Evolutionary conservation across 2,329 filamentous ascomycete genomes (phyloP).

Genomic region (Neonectria hederae): DNA sequence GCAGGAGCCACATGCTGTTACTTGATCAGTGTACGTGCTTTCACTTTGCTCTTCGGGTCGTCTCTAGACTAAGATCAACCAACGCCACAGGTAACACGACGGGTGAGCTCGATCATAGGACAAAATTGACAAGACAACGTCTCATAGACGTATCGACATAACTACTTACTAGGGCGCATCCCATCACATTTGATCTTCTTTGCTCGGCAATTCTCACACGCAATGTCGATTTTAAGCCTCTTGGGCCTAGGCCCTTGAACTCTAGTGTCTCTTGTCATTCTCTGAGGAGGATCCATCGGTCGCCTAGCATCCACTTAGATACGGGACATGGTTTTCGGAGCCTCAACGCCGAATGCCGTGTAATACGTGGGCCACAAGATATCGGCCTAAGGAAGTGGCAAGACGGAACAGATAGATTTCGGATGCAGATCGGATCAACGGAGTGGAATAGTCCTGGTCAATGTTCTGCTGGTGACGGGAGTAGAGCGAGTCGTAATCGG

Average conservation of each 20-base stretch:
- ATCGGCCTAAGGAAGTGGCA: not conserved
- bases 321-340: not conserved
- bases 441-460: not conserved
- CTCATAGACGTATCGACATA: not conserved
- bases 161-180: slow-evolving; percentile 46
- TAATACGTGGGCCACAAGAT: not conserved
- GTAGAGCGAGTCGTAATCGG: slow-evolving; percentile 3
- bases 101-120: not conserved
- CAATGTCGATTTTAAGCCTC: slow-evolving; percentile 55
- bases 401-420: not conserved
- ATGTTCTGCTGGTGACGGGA: not conserved
- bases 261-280: not conserved
- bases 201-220: slow-evolving; percentile 53
- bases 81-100: not conserved
- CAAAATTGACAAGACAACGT: not conserved
- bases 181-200: slow-evolving; percentile 57
- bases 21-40: not conserved
- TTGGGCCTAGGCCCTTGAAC: slow-evolving; percentile 40
- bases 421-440: not conserved
- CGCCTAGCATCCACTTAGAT: not conserved
- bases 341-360: not conserved
- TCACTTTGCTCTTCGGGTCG: not conserved
- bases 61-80: not conserved
- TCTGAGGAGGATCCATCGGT: slow-evolving; percentile 30
- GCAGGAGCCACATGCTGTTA: slow-evolving; percentile 47